phyloP scores from a whole-genome alignment of 2,329 filamentous ascomycete genomes.

The Gyromitra esculenta region DNA sequence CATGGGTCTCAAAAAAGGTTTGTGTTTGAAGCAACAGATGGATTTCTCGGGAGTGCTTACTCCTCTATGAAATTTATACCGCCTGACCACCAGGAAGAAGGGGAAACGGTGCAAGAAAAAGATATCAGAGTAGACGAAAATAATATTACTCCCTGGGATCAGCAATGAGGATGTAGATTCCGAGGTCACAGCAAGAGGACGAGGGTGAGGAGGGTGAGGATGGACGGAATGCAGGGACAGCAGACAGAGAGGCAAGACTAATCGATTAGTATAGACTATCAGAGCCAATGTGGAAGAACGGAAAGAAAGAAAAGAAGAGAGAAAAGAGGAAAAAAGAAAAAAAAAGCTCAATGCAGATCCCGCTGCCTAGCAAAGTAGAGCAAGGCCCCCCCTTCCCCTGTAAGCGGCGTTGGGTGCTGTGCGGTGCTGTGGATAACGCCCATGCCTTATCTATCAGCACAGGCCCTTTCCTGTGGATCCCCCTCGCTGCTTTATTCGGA shows the following conservation, averaged over 20 bases:
- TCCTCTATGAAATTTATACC: conserved; percentile 22
- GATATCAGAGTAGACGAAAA: neutral
- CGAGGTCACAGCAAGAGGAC: neutral
- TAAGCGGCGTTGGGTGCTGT: conserved; percentile 23
- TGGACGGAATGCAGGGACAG: neutral
- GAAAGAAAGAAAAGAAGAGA: conserved; percentile 1
- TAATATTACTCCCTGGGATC: neutral
- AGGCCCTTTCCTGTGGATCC: neutral
- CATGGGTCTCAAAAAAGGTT: neutral
- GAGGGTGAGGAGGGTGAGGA: neutral
- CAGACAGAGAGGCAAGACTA: neutral
- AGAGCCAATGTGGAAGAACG: neutral
- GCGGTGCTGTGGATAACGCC: conserved; percentile 21
- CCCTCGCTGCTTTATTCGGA: conserved; percentile 11
- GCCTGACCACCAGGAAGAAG: conserved; percentile 6
- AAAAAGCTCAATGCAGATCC: conserved; percentile 1
- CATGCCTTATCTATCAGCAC: neutral
- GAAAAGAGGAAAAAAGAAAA: neutral
- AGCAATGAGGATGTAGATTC: neutral
- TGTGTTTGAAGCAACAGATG: neutral
- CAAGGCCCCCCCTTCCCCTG: neutral
- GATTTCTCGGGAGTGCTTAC: conserved; percentile 28
- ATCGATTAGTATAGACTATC: neutral
- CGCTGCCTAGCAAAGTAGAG: neutral
- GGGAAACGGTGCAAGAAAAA: neutral